phyloP scores from a whole-genome alignment of 129 eudicot species.

The Artemisia tridentata region DNA sequence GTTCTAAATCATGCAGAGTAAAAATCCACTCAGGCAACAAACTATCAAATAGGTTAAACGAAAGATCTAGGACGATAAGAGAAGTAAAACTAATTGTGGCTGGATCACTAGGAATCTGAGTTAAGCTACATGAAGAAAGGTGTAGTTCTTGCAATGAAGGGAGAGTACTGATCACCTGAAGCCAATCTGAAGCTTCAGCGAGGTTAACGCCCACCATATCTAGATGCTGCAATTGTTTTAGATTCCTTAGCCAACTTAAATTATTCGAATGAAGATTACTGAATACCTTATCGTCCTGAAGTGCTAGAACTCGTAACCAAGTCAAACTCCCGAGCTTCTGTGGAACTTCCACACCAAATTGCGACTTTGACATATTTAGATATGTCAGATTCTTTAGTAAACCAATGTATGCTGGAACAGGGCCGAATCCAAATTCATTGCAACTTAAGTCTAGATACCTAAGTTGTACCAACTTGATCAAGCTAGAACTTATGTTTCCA shows the following conservation, averaged over 20 bases:
- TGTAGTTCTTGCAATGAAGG: slow-evolving; percentile 18
- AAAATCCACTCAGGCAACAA: slow-evolving; percentile 17
- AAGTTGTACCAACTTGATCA: neutral
- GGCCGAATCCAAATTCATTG: neutral
- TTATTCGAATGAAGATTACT: neutral
- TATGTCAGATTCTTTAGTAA: neutral
- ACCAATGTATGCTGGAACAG: slow-evolving; percentile 8
- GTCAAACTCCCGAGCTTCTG: slow-evolving; percentile 16
- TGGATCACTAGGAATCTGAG: neutral
- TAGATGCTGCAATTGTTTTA: slow-evolving; percentile 4
- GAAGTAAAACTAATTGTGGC: neutral
- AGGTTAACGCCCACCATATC: slow-evolving; percentile 9
- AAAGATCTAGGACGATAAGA: slow-evolving; percentile 28
- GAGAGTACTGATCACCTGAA: slow-evolving; percentile 2
- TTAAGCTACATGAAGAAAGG: neutral
- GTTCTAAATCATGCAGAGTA: neutral
- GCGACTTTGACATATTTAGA: slow-evolving; percentile 15
- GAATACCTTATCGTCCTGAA: neutral
- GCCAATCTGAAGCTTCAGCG: slow-evolving; percentile 7
- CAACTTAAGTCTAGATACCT: slow-evolving; percentile 7
- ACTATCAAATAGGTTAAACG: neutral
- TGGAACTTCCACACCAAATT: slow-evolving; percentile 16
- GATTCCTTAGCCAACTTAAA: slow-evolving; percentile 7
- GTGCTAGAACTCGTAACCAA: slow-evolving; percentile 6
- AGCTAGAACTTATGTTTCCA: slow-evolving; percentile 9